phyloP scores from a whole-genome alignment of 2,329 filamentous ascomycete genomes.

The Lojkania enalia region DNA sequence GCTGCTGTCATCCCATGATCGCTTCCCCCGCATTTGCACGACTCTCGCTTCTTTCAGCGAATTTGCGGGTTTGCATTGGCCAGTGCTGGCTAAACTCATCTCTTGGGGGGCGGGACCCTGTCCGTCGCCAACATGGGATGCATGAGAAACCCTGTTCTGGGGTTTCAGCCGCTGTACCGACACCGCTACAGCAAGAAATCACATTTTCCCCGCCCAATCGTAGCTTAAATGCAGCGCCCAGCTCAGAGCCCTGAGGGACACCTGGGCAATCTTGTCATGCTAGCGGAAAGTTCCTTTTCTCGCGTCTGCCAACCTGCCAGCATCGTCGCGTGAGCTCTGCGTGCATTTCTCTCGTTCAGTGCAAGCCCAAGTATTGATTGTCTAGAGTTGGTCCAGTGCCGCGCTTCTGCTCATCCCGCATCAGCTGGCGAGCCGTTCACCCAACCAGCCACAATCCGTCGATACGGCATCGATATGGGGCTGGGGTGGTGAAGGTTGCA shows the following conservation, averaged over 20 bases:
- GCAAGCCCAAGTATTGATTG: neutral
- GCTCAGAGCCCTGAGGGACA: neutral
- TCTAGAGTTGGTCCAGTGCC: neutral
- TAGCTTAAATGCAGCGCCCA: neutral
- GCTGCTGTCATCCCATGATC: conserved; percentile 8
- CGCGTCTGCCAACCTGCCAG: neutral
- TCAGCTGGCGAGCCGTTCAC: conserved; percentile 9
- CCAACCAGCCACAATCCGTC: conserved; percentile 8
- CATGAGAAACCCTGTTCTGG: neutral
- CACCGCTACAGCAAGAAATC: conserved; percentile 1
- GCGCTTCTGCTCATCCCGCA: neutral
- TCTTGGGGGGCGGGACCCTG: neutral
- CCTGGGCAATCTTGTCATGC: neutral
- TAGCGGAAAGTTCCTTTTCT: neutral
- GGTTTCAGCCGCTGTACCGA: conserved; percentile 6
- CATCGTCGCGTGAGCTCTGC: neutral
- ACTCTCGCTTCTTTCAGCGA: neutral
- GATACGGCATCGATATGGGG: neutral
- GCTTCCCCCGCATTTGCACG: conserved; percentile 13
- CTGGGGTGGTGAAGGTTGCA: neutral
- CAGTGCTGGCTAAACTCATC: conserved; percentile 3
- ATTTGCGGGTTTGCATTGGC: conserved; percentile 7
- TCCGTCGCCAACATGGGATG: neutral
- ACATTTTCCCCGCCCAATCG: neutral
- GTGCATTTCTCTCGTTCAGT: neutral